A percentile compares a stretch with the other conserved stretches of the same genome.
Evolutionary conservation across 768 basidiomycete genomes (phyloP).

Genomic region (Leccinellum albellum): DNA sequence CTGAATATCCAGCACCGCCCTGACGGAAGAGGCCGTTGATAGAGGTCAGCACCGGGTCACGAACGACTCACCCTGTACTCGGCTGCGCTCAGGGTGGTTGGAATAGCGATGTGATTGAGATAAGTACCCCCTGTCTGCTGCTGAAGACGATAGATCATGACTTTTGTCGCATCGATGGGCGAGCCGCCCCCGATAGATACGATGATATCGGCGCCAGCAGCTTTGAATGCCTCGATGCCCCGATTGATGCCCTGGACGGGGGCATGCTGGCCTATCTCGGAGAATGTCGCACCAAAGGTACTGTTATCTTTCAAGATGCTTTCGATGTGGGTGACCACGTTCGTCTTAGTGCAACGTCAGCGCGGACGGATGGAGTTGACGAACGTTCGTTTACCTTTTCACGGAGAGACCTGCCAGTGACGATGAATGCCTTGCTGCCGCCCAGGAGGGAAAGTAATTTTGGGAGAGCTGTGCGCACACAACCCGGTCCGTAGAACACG

Average conservation of each 20-base stretch:
- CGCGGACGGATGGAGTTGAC: not conserved
- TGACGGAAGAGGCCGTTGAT: conserved; percentile 22
- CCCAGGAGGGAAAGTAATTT: conserved; percentile 52
- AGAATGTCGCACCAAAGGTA: conserved; percentile 67
- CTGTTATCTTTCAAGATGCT: conserved; percentile 50
- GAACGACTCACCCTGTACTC: conserved; percentile 56
- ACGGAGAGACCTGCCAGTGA: conserved; percentile 68
- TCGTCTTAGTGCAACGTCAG: conserved; percentile 24
- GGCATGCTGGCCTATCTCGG: conserved; percentile 68
- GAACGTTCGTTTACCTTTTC: conserved; percentile 46
- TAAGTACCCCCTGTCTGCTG: conserved; percentile 50
- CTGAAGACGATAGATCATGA: conserved; percentile 61
- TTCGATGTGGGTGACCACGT: conserved; percentile 23
- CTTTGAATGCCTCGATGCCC: conserved; percentile 53
- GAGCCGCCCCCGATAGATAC: conserved; percentile 79
- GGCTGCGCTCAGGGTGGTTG: conserved; percentile 77
- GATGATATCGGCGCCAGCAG: conserved; percentile 60
- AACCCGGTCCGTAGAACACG: conserved; percentile 55
- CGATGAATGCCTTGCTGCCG: conserved; percentile 60
- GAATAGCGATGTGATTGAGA: conserved; percentile 70
- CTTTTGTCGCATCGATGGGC: conserved; percentile 75
- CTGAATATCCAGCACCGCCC: conserved; percentile 67
- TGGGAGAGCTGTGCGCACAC: conserved; percentile 57
- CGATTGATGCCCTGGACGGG: conserved; percentile 63
- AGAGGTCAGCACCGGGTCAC: not conserved